These are phyloP conservation scores for Trematosphaeria pertusa DNA, from an alignment of 2,329 filamentous ascomycete species.

Conservation along the genomic window DNA sequence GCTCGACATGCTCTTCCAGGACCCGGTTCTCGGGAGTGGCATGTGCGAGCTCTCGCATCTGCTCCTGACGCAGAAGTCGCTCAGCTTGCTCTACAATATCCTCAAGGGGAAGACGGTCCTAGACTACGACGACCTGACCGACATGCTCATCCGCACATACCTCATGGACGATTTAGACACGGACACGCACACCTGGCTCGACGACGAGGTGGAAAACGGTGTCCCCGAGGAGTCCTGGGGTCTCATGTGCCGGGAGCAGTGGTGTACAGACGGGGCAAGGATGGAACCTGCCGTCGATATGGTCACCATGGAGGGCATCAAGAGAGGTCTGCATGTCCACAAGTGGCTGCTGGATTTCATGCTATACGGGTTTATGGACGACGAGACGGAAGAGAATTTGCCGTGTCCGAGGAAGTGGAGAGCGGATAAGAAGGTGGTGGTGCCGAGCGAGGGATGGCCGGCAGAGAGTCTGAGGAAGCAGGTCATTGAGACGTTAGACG, in stretches of 20 bases:
- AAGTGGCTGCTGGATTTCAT: constrained; percentile 64
- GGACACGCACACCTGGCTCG: constrained; percentile 26
- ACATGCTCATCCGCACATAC: constrained; percentile 30
- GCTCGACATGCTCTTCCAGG: constrained; percentile 72
- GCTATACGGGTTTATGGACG: constrained; percentile 67
- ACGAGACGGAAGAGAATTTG: constrained; percentile 57
- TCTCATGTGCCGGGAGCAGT: constrained; percentile 42
- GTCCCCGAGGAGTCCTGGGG: constrained; percentile 43
- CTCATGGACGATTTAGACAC: constrained; percentile 26
- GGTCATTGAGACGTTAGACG: constrained; percentile 8
- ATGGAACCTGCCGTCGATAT: constrained; percentile 48
- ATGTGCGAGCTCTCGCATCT: constrained; percentile 47
- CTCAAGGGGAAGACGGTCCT: constrained; percentile 63
- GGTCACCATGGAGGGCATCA: constrained; percentile 59
- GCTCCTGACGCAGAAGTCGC: constrained; percentile 64
- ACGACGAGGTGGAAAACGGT: constrained; percentile 29
- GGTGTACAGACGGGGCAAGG: constrained; percentile 65
- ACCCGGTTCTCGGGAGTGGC: constrained; percentile 65
- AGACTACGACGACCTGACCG: constrained; percentile 32
- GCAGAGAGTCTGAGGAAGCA: constrained; percentile 5
- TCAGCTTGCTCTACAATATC: constrained; percentile 32
- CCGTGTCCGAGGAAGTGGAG: constrained; percentile 57
- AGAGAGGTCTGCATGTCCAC: constrained; percentile 62
- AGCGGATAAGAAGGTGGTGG: constrained; percentile 54
- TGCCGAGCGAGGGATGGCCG: constrained; percentile 15